A percentile compares a stretch with the other conserved stretches of the same genome.
phyloP scores from a whole-genome alignment of 1,284 basidiomycete species.

The Boletus semigastroideus region DNA sequence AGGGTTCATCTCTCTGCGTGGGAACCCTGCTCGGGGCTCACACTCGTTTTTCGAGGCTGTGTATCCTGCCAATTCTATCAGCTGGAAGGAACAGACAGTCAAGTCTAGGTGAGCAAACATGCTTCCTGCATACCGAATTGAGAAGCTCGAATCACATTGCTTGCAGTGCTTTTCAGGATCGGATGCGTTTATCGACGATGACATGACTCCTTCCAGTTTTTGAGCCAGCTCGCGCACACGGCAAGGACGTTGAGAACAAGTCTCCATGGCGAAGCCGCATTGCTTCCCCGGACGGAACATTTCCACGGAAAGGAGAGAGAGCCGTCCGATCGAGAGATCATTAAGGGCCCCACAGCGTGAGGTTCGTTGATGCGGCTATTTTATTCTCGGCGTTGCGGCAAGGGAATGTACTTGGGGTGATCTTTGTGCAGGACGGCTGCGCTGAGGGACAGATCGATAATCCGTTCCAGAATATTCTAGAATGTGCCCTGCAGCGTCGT shows the following conservation, averaged over 20 bases:
- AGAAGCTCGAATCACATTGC: constrained; percentile 12
- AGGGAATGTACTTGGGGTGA: constrained; percentile 43
- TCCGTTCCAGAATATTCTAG: constrained; percentile 81
- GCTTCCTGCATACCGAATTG: constrained; percentile 11
- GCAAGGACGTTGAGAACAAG: constrained; percentile 24
- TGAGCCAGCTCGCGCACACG: constrained; percentile 57
- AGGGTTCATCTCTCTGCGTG: neutral
- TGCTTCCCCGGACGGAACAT: constrained; percentile 52
- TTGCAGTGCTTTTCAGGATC: constrained; percentile 41
- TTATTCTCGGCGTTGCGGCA: constrained; percentile 62
- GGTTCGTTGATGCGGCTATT: constrained; percentile 59
- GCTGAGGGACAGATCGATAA: constrained; percentile 62
- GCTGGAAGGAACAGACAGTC: constrained; percentile 67
- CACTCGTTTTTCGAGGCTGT: constrained; percentile 51
- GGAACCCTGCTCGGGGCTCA: neutral
- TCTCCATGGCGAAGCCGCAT: constrained; percentile 36
- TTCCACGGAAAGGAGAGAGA: constrained; percentile 62
- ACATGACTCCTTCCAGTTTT: constrained; percentile 76
- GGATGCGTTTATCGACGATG: constrained; percentile 60
- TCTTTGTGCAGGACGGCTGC: constrained; percentile 1
- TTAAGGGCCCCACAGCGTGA: constrained; percentile 61
- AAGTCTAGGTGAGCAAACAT: constrained; percentile 62
- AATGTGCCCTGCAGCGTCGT: constrained; percentile 51
- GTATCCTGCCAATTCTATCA: constrained; percentile 66
- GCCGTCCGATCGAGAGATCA: constrained; percentile 80